Evolutionary conservation across 306 rosid genomes (phyloP).

Genomic region (Prunus armeniaca): DNA sequence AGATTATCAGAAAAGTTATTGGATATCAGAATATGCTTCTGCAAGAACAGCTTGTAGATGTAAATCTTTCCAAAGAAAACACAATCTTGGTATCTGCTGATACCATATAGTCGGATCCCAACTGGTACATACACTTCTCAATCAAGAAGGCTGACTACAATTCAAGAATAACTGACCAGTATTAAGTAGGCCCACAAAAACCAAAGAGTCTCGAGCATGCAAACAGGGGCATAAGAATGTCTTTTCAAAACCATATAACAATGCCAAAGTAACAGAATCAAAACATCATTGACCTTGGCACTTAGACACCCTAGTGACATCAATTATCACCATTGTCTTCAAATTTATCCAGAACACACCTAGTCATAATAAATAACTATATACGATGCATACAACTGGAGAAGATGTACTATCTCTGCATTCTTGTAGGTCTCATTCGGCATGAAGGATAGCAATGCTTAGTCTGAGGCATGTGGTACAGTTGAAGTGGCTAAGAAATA

Average conservation of each 20-base stretch:
- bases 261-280: too few species aligned
- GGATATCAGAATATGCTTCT: neutral
- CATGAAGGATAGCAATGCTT: neutral
- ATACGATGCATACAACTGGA: too few species aligned
- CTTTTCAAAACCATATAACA: too few species aligned
- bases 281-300: too few species aligned
- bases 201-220: neutral
- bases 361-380: too few species aligned
- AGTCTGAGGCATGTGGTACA: neutral
- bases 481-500: neutral
- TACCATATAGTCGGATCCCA: neutral
- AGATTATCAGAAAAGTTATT: slow-evolving; percentile 20
- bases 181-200: neutral
- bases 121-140: neutral
- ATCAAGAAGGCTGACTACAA: neutral
- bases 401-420: neutral
- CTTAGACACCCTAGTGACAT: neutral
- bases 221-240: too few species aligned
- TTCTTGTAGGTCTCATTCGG: neutral
- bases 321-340: neutral
- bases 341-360: too few species aligned
- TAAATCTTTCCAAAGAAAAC: neutral
- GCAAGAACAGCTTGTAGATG: neutral
- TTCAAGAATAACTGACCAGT: neutral
- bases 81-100: neutral